Evolutionary conservation across 1,284 basidiomycete species (phyloP), one percentile per base, ranked within the genome.

Genomic region (Moesziomyces antarcticus): DNA sequence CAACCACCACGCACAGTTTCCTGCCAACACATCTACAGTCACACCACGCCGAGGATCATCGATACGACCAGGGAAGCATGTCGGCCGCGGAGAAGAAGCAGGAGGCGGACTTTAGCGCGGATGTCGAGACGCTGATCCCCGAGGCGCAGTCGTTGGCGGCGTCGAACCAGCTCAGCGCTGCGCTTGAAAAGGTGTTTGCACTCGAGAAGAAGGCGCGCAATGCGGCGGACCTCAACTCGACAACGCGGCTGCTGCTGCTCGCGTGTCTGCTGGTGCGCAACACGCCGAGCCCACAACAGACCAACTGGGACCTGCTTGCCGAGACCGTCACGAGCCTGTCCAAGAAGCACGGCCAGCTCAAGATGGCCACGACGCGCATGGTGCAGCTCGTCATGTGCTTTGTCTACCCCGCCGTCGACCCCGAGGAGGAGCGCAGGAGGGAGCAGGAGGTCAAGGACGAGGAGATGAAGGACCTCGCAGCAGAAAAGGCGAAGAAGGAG

Each of bases 321-420:
- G 80, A 82, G 11, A 81, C 81, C 5, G 66, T 82, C 16, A 57
- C 59, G 8, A 64, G 75, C 18, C 65, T 82, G 73, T 91, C 91
- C 85, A 97, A 97, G 88, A 99, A 98, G 85, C 97, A 99, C 85
- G 97, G 97, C 0, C 97, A 99, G 84, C 87, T 99, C 68, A 97
- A 98, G 84, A 92, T 89, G 67, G 92, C 91, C 0, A 91, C 94
- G 24, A 92, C 95, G 79, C 89, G 90, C 18, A 92, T 99, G 86
- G 94, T 98, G 10, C 80, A 83, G 61, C 48, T 78, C 18, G 78
- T 81, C 18, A 83, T 84, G 79, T 66, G 66, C 48, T 83, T 77
- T 42, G 47, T 84, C 22, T 62, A 79, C 22, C 48, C 63, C 6
- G 69, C 81, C 2, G 84, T 61, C 13, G 73, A 84, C 68, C 64